Evolutionary conservation across 2,329 filamentous ascomycete species (phyloP).

Genomic region (Fusarium devonianum): DNA sequence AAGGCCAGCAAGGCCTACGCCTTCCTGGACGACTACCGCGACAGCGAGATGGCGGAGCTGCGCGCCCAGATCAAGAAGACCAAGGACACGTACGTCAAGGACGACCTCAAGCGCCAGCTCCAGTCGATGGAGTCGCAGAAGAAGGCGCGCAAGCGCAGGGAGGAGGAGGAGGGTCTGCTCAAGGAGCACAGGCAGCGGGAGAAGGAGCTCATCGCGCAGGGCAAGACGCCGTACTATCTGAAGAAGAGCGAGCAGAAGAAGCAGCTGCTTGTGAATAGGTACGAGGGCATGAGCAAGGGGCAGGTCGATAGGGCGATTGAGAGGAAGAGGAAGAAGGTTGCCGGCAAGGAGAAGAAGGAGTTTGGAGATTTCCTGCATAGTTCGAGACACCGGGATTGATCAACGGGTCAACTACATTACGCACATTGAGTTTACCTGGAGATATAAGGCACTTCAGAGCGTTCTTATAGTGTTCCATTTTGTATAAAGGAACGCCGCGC

Average conservation of each 20-base stretch:
- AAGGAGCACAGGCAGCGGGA: constrained; percentile 81
- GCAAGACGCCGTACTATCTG: constrained; percentile 91
- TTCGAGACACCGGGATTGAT: constrained; percentile 27
- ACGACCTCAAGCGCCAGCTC: constrained; percentile 74
- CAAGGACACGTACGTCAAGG: constrained; percentile 72
- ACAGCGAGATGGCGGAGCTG: constrained; percentile 80
- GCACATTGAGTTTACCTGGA: no score
- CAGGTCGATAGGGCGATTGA: constrained; percentile 87
- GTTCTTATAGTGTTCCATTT: no score
- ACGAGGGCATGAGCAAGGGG: constrained; percentile 81
- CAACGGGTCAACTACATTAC: no score
- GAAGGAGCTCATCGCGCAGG: constrained; percentile 83
- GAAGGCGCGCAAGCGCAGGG: constrained; percentile 73
- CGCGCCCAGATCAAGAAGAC: constrained; percentile 68
- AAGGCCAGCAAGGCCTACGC: constrained; percentile 77
- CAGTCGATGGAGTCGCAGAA: constrained; percentile 80
- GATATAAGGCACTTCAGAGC: no score
- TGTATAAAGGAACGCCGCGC: no score
- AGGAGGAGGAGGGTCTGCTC: constrained; percentile 73
- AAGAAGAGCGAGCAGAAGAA: constrained; percentile 95
- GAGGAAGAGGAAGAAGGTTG: constrained; percentile 87
- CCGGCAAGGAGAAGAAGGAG: constrained; percentile 82
- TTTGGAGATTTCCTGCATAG: constrained; percentile 57
- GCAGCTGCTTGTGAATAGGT: constrained; percentile 79
- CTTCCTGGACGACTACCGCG: constrained; percentile 87